phyloP scores from a whole-genome alignment of 1,284 basidiomycete species.

The Naganishia sp. region DNA sequence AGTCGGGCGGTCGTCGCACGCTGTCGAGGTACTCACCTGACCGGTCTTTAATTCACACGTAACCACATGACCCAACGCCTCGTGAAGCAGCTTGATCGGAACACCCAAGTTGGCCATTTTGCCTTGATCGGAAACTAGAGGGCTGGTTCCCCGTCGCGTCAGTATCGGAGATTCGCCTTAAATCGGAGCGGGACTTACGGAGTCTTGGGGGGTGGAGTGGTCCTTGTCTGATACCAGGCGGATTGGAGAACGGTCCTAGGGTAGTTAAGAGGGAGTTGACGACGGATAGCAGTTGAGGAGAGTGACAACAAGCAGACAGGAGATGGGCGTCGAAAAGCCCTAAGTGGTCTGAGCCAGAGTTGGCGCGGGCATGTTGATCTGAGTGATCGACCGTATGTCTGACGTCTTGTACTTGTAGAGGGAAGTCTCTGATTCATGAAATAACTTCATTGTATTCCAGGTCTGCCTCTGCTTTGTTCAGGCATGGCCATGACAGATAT shows the following conservation, averaged over 20 bases:
- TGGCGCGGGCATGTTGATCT: no score
- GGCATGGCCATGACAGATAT: neutral
- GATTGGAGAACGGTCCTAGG: no score
- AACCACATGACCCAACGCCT: constrained; percentile 92
- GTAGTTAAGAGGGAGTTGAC: no score
- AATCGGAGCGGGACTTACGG: no score
- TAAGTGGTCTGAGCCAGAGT: no score
- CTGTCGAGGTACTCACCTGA: constrained; percentile 43
- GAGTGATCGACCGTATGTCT: neutral
- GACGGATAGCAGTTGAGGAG: no score
- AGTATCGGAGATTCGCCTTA: neutral
- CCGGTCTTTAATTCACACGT: constrained; percentile 98
- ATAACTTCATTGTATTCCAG: no score
- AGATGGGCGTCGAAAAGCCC: no score
- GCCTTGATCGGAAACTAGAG: neutral
- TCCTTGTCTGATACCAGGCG: no score
- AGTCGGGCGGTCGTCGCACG: neutral
- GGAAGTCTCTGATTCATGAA: no score
- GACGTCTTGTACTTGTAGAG: neutral
- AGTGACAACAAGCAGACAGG: no score
- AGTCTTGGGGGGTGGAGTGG: no score
- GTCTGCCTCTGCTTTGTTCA: neutral
- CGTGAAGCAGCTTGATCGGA: constrained; percentile 87
- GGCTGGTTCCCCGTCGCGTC: neutral
- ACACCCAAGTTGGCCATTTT: constrained; percentile 69